Evolutionary conservation across 306 rosid genomes (phyloP), one percentile per base, ranked within the genome.

Genomic region (Cucumis cinereus): DNA sequence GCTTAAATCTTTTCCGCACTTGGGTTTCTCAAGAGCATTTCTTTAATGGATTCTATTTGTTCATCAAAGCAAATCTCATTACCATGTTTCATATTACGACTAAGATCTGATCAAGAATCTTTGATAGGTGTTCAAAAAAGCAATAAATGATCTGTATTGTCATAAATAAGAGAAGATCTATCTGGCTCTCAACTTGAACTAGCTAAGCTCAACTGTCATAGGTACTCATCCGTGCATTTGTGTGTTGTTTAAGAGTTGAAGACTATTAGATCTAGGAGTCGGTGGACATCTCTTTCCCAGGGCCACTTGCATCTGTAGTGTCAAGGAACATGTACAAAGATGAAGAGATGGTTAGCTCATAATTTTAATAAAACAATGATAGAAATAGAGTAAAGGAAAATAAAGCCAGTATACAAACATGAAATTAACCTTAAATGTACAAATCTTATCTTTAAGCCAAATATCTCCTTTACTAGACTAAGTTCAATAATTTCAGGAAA

Each of bases 201-300:
- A 68, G 74, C 54, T 40, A 16, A 50, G 55, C 55, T 16, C 35
- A 68, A 72, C 57, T 49, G 76, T 72, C 76, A 72, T 49, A 26
- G 76, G 76, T 72, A 72, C 76, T 72, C 26, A 50, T 72, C 76
- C 76, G 76, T 72, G 76, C 76, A 72, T 72, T 26, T 26, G 60
- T 50, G 28, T 28, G 61, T 26, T 72, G 45, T 52, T 49, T 10
- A 26, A 72, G 61, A 50, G 45, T 52, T 49, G 5, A 26, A 72
- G 61, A 50, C 61, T 43, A 72, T 17, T 10, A 30, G 57, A 47
- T 24, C 22, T 23, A 17, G 61, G 45, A 49, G 76, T 52, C 61
- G 76, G 60, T 52, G 76, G 60, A 28, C 40, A 72, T 72, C 76
- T 72, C 41, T 47, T 49, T 70, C 58, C 20, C 10, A 58, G 60